Evolutionary conservation across 192 early-diverging fungal genomes (phyloP).

Genomic region (Spinellus fusiger): DNA sequence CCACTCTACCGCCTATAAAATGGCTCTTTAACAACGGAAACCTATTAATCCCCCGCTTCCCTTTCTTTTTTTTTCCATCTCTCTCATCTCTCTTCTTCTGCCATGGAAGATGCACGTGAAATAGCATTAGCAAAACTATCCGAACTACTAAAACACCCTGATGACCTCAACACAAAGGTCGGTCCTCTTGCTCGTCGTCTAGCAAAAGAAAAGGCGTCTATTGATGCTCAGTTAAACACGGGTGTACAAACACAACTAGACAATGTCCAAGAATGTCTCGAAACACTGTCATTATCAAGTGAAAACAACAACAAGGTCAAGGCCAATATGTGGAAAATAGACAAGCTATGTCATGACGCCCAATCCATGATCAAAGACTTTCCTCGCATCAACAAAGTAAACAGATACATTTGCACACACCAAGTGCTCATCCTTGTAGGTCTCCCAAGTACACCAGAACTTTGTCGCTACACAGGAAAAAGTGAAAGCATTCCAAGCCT

Average conservation of each 20-base stretch:
- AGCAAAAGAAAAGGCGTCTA: conserved; percentile 79
- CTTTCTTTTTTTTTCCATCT: not conserved
- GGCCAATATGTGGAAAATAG: conserved; percentile 75
- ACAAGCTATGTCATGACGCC: conserved; percentile 78
- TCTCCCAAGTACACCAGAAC: conserved; percentile 92
- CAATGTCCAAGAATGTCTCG: conserved; percentile 82
- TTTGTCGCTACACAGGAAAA: conserved; percentile 85
- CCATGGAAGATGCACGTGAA: conserved; percentile 53
- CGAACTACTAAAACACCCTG: conserved; percentile 86
- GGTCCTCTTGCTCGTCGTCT: conserved; percentile 74
- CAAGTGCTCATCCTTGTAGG: conserved; percentile 34
- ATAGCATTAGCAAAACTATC: conserved; percentile 74
- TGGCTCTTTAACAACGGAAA: not conserved
- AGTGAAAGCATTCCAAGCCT: conserved; percentile 80
- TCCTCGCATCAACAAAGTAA: conserved; percentile 81
- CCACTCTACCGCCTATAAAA: too few species aligned
- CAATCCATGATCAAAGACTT: conserved; percentile 88
- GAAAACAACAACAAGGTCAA: conserved; percentile 59
- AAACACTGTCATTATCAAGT: conserved; percentile 61
- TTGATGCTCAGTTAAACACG: conserved; percentile 95
- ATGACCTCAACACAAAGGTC: conserved; percentile 88
- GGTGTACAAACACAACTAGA: conserved; percentile 90
- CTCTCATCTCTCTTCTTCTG: not conserved
- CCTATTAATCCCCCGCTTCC: not conserved
- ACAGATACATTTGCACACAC: not conserved